Evolutionary conservation across 2,329 filamentous ascomycete genomes (phyloP), one percentile per base, ranked within the genome.

Genomic region (Epichloe glyceriae): DNA sequence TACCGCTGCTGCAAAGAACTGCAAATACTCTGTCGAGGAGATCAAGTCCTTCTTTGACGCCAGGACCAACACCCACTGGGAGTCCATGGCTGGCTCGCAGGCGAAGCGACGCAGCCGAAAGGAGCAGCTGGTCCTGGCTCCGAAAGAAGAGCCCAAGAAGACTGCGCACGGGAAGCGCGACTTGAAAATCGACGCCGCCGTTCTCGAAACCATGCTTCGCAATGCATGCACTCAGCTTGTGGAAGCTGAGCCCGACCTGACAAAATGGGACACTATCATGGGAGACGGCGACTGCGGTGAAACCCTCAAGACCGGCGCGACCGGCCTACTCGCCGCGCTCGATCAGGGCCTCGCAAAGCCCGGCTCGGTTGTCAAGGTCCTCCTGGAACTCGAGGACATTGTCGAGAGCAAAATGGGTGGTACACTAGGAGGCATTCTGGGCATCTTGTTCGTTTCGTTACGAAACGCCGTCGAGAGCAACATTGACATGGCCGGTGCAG

Each of bases 271-370:
- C 61, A 80, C 75, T 4, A 62, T 79, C 45, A 78, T 83, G 73
- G 80, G 79, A 37, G 81, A 83, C 57, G 80, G 80, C 11, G 80
- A 84, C 64, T 85, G 80, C 60, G 81, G 81, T 38, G 78, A 85
- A 59, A 79, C 76, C 3, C 67, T 80, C 50, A 73, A 76, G 64
- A 73, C 72, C 0, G 77, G 77, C 0, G 76, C 76, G 0, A 70
- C 61, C 5, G 64, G 64, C 3, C 60, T 78, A 7, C 60, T 77
- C 2, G 76, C 77, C 0, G 73, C 72, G 0, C 58, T 78, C 4
- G 67, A 67, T 44, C 53, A 50, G 19, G 63, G 74, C 48, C 63
- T 75, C 0, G 64, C 66, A 3, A 59, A 57, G 4, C 55, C 60
- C 0, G 74, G 74, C 0, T 78, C 74, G 3, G 67, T 76, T 2